A percentile compares a stretch with the other conserved stretches of the same genome.
phyloP scores from a whole-genome alignment of 768 basidiomycete genomes.

The Lactifluus pinguis region DNA sequence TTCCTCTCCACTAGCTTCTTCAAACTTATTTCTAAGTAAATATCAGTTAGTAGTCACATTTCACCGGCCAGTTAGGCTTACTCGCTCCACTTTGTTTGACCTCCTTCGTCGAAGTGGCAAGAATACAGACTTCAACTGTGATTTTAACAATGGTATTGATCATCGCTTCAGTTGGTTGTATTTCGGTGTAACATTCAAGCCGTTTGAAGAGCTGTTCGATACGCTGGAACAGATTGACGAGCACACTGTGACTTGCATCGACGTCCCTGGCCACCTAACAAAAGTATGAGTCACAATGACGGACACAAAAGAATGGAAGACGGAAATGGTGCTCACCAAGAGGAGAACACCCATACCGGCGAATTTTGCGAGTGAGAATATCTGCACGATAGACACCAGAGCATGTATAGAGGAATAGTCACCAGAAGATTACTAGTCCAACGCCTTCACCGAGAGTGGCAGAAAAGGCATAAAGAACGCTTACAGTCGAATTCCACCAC shows the following conservation, averaged over 20 bases:
- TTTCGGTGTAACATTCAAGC: neutral
- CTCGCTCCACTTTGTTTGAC: neutral
- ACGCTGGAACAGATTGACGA: neutral
- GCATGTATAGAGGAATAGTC: too few species aligned
- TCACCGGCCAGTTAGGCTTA: neutral
- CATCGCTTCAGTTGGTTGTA: neutral
- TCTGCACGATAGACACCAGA: too few species aligned
- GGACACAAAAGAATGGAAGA: too few species aligned
- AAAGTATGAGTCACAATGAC: neutral
- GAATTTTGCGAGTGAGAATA: too few species aligned
- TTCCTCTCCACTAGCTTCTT: neutral
- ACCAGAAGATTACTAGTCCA: neutral
- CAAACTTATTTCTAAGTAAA: neutral
- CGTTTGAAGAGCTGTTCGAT: neutral
- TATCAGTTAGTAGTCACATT: neutral
- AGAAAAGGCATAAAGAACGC: neutral
- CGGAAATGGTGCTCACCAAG: too few species aligned
- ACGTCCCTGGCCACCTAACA: neutral
- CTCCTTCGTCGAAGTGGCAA: neutral
- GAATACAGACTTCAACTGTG: neutral
- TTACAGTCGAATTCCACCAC: neutral
- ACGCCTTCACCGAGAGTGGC: neutral
- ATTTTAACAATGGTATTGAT: neutral
- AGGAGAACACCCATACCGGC: too few species aligned
- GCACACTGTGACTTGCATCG: neutral